Evolutionary conservation across 345 rosid species (phyloP).

Genomic region (Eutrema heterophyllum): DNA sequence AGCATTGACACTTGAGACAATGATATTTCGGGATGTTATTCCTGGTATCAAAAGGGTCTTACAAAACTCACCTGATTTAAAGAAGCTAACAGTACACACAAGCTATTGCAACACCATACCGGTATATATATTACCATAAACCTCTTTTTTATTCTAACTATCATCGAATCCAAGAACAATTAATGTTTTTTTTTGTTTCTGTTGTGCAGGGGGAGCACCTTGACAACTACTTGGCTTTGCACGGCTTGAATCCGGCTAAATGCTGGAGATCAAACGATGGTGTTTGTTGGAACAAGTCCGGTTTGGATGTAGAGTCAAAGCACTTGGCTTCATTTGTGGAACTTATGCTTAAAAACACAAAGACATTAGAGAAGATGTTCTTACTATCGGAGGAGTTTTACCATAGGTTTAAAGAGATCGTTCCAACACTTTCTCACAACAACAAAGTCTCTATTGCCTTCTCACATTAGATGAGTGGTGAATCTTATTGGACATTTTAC

Average conservation of each 20-base stretch:
- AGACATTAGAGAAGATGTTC: background rate
- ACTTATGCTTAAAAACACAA: constrained; percentile 1
- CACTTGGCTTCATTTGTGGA: background rate
- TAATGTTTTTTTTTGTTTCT: background rate
- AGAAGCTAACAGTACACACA: background rate
- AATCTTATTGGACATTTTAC: background rate
- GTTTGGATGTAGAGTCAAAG: background rate
- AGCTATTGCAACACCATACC: background rate
- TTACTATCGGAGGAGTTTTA: background rate
- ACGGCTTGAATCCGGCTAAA: background rate
- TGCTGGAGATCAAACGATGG: background rate
- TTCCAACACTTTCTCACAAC: background rate
- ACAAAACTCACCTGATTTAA: background rate
- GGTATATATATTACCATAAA: background rate
- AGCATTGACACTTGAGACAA: background rate
- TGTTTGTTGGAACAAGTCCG: background rate
- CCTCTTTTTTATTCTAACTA: background rate
- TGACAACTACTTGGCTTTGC: background rate
- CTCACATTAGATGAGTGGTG: background rate
- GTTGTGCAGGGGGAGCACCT: background rate
- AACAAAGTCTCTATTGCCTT: background rate
- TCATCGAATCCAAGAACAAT: background rate
- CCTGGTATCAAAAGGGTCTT: background rate
- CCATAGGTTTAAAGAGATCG: background rate
- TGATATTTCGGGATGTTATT: background rate